Percentiles rank a stretch among this genome's conserved stretches.
Evolutionary conservation across 2,329 filamentous ascomycete species (phyloP).

Genomic region (Diaporthe helianthi): DNA sequence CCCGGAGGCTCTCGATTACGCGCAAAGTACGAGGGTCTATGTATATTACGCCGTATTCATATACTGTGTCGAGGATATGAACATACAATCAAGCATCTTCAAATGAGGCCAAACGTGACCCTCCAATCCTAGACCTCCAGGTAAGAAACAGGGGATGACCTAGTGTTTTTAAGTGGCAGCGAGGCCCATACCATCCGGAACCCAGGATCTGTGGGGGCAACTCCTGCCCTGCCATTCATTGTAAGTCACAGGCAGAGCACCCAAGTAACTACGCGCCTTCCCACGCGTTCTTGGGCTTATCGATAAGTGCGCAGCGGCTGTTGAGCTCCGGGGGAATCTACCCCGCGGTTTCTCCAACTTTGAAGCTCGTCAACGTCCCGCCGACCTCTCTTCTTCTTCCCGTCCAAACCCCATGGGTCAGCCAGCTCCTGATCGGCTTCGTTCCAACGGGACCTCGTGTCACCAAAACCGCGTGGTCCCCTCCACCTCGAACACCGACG

Average conservation of each 20-base stretch:
- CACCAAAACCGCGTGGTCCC: not conserved
- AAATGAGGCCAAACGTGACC: not conserved
- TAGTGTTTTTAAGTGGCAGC: no score
- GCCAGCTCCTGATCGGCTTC: not conserved
- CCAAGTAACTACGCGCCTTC: not conserved
- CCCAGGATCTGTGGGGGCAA: no score
- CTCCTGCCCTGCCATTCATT: not conserved
- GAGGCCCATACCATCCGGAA: not conserved
- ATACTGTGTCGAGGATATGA: conserved; percentile 29
- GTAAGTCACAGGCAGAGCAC: no score
- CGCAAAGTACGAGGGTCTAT: conserved; percentile 4
- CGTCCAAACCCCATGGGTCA: not conserved
- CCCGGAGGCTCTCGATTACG: conserved; percentile 6
- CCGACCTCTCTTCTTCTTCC: not conserved
- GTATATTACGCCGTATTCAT: conserved; percentile 32
- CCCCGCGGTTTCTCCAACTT: conserved; percentile 1
- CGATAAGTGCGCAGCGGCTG: conserved; percentile 25
- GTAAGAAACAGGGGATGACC: no score
- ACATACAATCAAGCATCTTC: conserved; percentile 27
- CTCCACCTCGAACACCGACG: not conserved
- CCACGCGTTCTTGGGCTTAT: not conserved
- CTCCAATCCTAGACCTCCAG: not conserved
- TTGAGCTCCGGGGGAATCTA: not conserved
- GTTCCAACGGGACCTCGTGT: not conserved
- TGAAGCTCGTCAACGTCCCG: not conserved